Conservation (phyloP, 371 early-diverging fungal genomes). For the Smittium culicis region DNA sequence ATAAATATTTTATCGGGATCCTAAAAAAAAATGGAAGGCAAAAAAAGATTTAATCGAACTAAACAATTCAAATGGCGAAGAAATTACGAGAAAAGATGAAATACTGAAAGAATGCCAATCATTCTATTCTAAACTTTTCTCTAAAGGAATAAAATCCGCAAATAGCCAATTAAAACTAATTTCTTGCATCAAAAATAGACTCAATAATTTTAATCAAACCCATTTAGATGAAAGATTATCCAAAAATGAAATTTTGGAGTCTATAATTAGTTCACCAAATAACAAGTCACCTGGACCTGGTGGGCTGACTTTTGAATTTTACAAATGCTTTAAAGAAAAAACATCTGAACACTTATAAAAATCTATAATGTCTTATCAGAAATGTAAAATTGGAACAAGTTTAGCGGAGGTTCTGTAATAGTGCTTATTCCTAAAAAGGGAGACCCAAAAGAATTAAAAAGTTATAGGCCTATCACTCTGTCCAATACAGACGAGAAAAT, state of each 20-base stretch:
- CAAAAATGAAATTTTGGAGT: neutral
- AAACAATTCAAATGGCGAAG: neutral
- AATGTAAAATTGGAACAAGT: neutral
- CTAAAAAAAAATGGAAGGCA: neutral
- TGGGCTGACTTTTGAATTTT: slow-evolving; percentile 11
- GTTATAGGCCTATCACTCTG: neutral
- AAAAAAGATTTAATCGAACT: neutral
- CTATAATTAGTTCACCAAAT: neutral
- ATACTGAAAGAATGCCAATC: neutral
- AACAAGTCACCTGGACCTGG: slow-evolving; percentile 15
- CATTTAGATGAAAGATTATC: neutral
- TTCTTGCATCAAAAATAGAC: neutral
- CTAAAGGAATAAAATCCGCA: neutral
- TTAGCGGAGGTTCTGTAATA: neutral
- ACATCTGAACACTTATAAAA: neutral
- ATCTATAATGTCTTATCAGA: neutral
- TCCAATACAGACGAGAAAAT: neutral
- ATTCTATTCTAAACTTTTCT: slow-evolving; percentile 5
- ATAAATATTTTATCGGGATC: slow-evolving; percentile 6
- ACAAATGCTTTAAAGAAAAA: slow-evolving; percentile 3
- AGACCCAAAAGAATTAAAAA: neutral
- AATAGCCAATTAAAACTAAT: neutral
- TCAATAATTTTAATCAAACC: neutral
- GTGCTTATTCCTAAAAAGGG: neutral
- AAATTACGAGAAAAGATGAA: neutral